Percentiles rank a stretch among this genome's conserved stretches.
These are phyloP conservation scores for Anethum foeniculum DNA, from an alignment of 140 eudicot genomes.

Conservation along the genomic window DNA sequence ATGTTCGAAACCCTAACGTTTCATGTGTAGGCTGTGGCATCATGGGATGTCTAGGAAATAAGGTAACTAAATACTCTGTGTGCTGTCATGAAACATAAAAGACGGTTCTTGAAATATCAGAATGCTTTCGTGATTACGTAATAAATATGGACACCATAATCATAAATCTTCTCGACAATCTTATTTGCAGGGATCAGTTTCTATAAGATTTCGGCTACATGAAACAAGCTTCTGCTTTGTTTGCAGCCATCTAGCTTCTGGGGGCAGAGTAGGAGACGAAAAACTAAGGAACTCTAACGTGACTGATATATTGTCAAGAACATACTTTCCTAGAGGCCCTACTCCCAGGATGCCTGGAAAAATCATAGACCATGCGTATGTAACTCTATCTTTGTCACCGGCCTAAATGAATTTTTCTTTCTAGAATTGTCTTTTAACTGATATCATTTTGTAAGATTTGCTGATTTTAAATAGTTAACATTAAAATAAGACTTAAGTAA, in stretches of 20 bases:
- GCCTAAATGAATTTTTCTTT: background rate
- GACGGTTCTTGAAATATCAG: background rate
- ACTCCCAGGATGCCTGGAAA: conserved; percentile 26
- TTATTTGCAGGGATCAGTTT: conserved; percentile 13
- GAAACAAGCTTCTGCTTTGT: conserved; percentile 23
- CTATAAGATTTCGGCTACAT: conserved; percentile 13
- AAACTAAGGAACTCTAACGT: conserved; percentile 12
- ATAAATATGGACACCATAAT: background rate
- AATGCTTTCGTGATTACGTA: background rate
- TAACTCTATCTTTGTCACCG: background rate
- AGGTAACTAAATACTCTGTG: conserved; percentile 15
- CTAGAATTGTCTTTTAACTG: background rate
- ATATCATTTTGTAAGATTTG: background rate
- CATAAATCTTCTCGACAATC: background rate
- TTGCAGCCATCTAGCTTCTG: conserved; percentile 21
- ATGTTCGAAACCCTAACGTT: conserved; percentile 20
- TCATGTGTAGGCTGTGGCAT: conserved; percentile 42
- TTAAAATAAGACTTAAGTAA: background rate
- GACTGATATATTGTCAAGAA: conserved; percentile 12
- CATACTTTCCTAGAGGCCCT: conserved; percentile 19
- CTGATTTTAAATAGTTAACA: background rate
- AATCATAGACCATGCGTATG: conserved; percentile 37
- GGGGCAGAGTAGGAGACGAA: conserved; percentile 16
- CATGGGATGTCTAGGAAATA: conserved; percentile 40
- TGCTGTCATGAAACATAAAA: background rate